phyloP scores from a whole-genome alignment of 2,329 filamentous ascomycete genomes.

The Penicillium sp. region DNA sequence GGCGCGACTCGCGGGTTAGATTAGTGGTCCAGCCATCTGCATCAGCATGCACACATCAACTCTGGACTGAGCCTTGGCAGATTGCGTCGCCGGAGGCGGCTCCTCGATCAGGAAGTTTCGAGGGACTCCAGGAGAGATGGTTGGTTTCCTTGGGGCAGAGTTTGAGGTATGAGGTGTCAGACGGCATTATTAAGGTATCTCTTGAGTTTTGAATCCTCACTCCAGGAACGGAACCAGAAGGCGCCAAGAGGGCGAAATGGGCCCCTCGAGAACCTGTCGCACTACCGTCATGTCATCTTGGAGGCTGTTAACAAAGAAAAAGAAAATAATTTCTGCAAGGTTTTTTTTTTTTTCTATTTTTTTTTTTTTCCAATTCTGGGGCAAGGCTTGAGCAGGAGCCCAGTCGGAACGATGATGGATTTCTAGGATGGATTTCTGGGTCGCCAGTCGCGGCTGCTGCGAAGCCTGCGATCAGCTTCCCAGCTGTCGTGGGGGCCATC shows the following conservation, averaged over 20 bases:
- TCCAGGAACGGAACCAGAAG: too few relatives aligned
- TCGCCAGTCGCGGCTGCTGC: constrained; percentile 32
- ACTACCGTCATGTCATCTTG: neutral
- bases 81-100: neutral
- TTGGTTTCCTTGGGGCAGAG: neutral
- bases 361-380: neutral
- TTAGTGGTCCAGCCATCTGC: constrained; percentile 14
- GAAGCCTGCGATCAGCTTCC: constrained; percentile 7
- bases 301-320: constrained; percentile 10
- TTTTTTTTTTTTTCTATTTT: constrained; percentile 7
- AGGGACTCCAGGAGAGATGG: neutral
- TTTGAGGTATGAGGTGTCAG: neutral
- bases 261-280: neutral
- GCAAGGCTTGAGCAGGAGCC: neutral
- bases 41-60: constrained; percentile 13
- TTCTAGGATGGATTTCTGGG: constrained; percentile 16
- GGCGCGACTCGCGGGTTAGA: neutral
- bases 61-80: neutral
- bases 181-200: neutral
- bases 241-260: neutral
- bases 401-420: neutral
- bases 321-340: constrained; percentile 10
- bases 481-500: constrained; percentile 12
- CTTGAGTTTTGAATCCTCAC: neutral
- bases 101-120: neutral